phyloP scores from a whole-genome alignment of 768 basidiomycete genomes.

The Mycena filopes region DNA sequence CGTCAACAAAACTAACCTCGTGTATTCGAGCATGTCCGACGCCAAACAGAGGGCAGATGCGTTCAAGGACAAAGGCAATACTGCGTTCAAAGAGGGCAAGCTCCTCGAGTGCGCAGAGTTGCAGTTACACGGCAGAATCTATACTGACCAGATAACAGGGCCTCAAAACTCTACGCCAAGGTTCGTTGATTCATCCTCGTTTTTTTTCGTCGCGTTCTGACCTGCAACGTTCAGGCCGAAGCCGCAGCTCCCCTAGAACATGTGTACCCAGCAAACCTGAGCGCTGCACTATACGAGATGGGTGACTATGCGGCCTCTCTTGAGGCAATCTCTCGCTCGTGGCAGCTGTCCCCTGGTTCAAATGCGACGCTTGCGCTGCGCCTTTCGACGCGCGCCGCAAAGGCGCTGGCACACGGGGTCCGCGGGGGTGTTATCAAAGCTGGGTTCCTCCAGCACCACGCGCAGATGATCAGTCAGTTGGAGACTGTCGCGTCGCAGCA shows the following conservation, averaged over 20 bases:
- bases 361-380: constrained; percentile 30
- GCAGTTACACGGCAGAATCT: neutral
- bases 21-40: neutral
- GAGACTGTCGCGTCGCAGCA: constrained; percentile 17
- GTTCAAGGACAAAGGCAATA: constrained; percentile 41
- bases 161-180: constrained; percentile 29
- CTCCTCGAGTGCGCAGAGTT: constrained; percentile 33
- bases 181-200: constrained; percentile 18
- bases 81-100: constrained; percentile 38
- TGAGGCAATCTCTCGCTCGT: constrained; percentile 37
- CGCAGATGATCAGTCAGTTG: constrained; percentile 19
- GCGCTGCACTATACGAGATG: constrained; percentile 42
- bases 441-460: neutral
- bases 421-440: constrained; percentile 28
- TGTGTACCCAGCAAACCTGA: constrained; percentile 42
- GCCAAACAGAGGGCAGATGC: constrained; percentile 16
- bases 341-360: constrained; percentile 14
- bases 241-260: constrained; percentile 32
- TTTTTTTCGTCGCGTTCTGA: neutral
- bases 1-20: too few species aligned
- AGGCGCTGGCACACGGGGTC: constrained; percentile 38
- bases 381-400: constrained; percentile 37
- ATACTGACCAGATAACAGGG: constrained; percentile 13
- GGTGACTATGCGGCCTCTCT: constrained; percentile 37
- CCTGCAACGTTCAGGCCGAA: constrained; percentile 34